phyloP scores from a whole-genome alignment of 1,284 basidiomycete species.

The Cryptococcus floricola region DNA sequence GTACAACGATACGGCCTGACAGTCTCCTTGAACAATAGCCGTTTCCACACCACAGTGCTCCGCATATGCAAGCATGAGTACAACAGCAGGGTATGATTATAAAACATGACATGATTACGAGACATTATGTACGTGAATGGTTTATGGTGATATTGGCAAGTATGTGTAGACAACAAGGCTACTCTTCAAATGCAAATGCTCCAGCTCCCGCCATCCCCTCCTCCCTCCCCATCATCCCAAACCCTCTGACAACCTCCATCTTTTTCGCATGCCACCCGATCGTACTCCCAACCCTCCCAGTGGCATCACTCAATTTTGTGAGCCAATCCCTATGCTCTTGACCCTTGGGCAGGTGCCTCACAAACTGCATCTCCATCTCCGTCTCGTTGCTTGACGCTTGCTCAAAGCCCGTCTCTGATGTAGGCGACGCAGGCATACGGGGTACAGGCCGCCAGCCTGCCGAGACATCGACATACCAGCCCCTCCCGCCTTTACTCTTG shows the following conservation, averaged over 20 bases:
- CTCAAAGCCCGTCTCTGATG: not conserved
- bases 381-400: too few relatives aligned
- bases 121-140: too few relatives aligned
- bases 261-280: slow-evolving; percentile 95
- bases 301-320: slow-evolving; percentile 69
- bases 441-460: slow-evolving; percentile 61
- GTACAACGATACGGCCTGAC: not conserved
- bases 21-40: too few relatives aligned
- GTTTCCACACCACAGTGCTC: too few relatives aligned
- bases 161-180: not conserved
- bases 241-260: slow-evolving; percentile 91
- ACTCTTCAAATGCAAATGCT: slow-evolving; percentile 81
- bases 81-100: too few relatives aligned
- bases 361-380: slow-evolving; percentile 18
- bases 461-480: slow-evolving; percentile 90
- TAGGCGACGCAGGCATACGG: not conserved
- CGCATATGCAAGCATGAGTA: too few relatives aligned
- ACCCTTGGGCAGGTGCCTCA: slow-evolving; percentile 36
- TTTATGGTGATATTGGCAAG: not conserved
- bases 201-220: slow-evolving; percentile 90
- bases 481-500: slow-evolving; percentile 83
- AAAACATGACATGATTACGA: too few relatives aligned
- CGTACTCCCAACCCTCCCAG: slow-evolving; percentile 82
- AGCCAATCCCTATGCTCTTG: slow-evolving; percentile 69
- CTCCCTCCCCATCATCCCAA: slow-evolving; percentile 86